A percentile compares a stretch with the other conserved stretches of the same genome.
Conservation (phyloP, 139 green algal species). For the Nannochloris sp. region DNA sequence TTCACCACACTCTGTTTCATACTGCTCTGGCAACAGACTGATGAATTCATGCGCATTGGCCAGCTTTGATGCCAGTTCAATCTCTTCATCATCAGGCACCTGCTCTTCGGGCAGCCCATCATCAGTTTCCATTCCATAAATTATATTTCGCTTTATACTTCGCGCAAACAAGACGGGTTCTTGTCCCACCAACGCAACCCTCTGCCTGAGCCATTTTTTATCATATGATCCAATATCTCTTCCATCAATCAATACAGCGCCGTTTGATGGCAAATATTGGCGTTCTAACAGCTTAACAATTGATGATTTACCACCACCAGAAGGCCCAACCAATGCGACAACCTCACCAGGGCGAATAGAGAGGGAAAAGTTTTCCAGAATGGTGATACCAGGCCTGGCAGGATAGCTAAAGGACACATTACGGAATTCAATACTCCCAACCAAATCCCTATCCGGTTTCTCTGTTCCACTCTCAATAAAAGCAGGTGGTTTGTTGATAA, state of each 20-base stretch:
- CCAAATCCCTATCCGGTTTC: slow-evolving; percentile 20
- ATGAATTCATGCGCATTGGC: slow-evolving; percentile 85
- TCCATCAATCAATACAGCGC: slow-evolving; percentile 66
- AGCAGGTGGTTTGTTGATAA: slow-evolving; percentile 41
- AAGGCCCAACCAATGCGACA: slow-evolving; percentile 78
- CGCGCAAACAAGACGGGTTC: slow-evolving; percentile 78
- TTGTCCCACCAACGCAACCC: slow-evolving; percentile 60
- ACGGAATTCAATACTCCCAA: slow-evolving; percentile 46
- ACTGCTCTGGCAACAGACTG: slow-evolving; percentile 54
- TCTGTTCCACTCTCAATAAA: slow-evolving; percentile 21
- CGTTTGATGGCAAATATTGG: slow-evolving; percentile 72
- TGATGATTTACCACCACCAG: slow-evolving; percentile 74
- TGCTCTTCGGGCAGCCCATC: slow-evolving; percentile 30
- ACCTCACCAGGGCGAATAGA: slow-evolving; percentile 51
- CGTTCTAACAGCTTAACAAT: slow-evolving; percentile 87
- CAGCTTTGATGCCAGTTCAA: slow-evolving; percentile 29
- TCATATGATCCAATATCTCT: slow-evolving; percentile 48
- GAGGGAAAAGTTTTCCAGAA: slow-evolving; percentile 53
- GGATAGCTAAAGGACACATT: slow-evolving; percentile 79
- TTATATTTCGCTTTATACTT: slow-evolving; percentile 74
- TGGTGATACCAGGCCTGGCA: slow-evolving; percentile 35
- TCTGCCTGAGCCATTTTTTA: slow-evolving; percentile 45
- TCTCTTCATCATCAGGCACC: slow-evolving; percentile 19
- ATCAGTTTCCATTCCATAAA: slow-evolving; percentile 58
- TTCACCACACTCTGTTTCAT: slow-evolving; percentile 76